Percentiles rank a stretch among this genome's conserved stretches.
Conservation (phyloP, 768 basidiomycete species). For the Podaxis sp. region DNA sequence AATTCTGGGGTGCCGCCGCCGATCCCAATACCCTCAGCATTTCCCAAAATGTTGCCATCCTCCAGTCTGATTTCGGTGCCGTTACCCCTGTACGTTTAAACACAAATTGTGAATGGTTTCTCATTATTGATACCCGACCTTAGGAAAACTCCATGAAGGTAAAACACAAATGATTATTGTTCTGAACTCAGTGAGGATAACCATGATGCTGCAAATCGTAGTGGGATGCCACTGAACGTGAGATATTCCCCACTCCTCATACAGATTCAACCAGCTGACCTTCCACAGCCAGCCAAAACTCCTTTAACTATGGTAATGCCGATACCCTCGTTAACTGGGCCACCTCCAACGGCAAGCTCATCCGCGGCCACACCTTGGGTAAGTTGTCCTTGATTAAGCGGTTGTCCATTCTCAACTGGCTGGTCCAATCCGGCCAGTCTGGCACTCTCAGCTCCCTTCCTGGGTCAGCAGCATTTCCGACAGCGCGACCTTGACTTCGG, state of each 20-base stretch:
- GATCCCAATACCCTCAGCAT: constrained; percentile 25
- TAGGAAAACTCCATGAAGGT: constrained; percentile 39
- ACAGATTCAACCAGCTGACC: background rate
- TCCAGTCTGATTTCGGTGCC: constrained; percentile 34
- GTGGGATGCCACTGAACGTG: constrained; percentile 40
- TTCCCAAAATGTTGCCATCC: constrained; percentile 21
- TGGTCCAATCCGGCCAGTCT: constrained; percentile 12
- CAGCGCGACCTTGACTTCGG: constrained; percentile 24
- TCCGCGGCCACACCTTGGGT: constrained; percentile 33
- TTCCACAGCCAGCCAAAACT: constrained; percentile 22
- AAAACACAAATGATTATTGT: background rate
- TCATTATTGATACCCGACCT: background rate
- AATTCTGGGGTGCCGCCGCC: constrained; percentile 26
- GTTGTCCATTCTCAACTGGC: background rate
- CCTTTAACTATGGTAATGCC: constrained; percentile 29
- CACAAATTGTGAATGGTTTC: background rate
- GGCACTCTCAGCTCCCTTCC: constrained; percentile 28
- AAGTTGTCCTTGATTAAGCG: background rate
- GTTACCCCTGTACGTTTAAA: constrained; percentile 28
- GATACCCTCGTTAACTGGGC: constrained; percentile 39
- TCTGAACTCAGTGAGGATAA: background rate
- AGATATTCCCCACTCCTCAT: constrained; percentile 1
- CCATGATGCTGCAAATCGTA: constrained; percentile 7
- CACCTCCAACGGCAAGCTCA: constrained; percentile 31
- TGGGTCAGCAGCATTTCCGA: constrained; percentile 28